Conservation (phyloP, 2,329 filamentous ascomycete genomes). For the Emmonsia crescens region DNA sequence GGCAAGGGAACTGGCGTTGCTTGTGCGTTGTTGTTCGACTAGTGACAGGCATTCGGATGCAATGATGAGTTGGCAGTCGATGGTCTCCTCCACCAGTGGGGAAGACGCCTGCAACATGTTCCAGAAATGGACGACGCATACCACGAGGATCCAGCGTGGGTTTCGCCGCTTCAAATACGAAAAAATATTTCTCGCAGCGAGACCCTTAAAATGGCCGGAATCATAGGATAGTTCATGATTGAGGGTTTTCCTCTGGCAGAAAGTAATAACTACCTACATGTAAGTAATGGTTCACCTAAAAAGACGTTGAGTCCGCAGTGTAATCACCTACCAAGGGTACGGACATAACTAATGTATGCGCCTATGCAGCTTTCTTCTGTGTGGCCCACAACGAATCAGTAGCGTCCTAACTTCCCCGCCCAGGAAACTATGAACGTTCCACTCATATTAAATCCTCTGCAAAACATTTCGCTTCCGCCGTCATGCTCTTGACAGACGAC, state of each 20-base stretch:
- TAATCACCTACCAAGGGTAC: neutral
- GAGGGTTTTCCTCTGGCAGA: neutral
- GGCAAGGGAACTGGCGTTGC: constrained; percentile 1
- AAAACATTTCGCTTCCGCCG: neutral
- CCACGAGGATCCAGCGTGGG: constrained; percentile 5
- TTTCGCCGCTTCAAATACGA: constrained; percentile 2
- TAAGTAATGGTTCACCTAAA: neutral
- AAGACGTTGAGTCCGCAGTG: neutral
- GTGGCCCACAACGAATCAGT: neutral
- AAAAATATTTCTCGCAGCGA: neutral
- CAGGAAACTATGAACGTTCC: neutral
- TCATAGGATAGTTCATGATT: neutral
- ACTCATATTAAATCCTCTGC: neutral
- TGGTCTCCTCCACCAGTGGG: constrained; percentile 44
- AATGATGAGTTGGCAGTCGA: constrained; percentile 68
- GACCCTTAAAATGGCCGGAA: constrained; percentile 1
- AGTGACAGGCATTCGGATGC: constrained; percentile 45
- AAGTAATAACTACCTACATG: neutral
- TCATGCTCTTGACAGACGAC: neutral
- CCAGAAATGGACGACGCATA: constrained; percentile 27
- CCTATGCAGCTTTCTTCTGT: neutral
- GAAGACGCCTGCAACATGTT: constrained; percentile 37
- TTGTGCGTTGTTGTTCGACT: constrained; percentile 13
- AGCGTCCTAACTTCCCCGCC: neutral
- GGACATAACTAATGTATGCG: neutral